Conservation (phyloP, 2,329 filamentous ascomycete species). For the Sclerotinia spermophila region DNA sequence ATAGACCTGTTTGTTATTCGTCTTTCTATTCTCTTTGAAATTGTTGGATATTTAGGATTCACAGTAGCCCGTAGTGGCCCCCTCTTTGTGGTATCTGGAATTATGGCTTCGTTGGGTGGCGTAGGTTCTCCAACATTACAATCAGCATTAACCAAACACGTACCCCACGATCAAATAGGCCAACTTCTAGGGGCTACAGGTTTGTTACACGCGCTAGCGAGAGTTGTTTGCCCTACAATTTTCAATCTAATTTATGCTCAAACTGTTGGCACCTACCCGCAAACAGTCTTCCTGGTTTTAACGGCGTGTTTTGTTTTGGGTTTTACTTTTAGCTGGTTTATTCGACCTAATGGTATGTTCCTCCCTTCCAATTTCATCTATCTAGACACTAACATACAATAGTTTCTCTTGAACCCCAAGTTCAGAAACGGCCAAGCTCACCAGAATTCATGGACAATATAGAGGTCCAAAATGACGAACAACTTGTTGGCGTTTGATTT, state of each 20-base stretch:
- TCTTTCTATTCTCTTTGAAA: slow-evolving; percentile 69
- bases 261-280: slow-evolving; percentile 74
- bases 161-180: slow-evolving; percentile 76
- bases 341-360: slow-evolving; percentile 70
- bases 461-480: slow-evolving; percentile 26
- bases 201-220: slow-evolving; percentile 75
- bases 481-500: slow-evolving; percentile 22
- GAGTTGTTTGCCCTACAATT: slow-evolving; percentile 73
- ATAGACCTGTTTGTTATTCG: slow-evolving; percentile 78
- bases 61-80: slow-evolving; percentile 57
- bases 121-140: slow-evolving; percentile 83
- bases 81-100: slow-evolving; percentile 68
- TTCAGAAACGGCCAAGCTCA: background rate
- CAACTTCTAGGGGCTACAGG: slow-evolving; percentile 87
- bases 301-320: slow-evolving; percentile 62
- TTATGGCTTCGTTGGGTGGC: slow-evolving; percentile 73
- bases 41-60: slow-evolving; percentile 73
- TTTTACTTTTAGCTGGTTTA: slow-evolving; percentile 63
- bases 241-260: slow-evolving; percentile 84
- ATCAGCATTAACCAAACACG: slow-evolving; percentile 83
- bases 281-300: slow-evolving; percentile 79
- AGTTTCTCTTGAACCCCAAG: slow-evolving; percentile 27
- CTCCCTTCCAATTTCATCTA: background rate
- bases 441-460: slow-evolving; percentile 12
- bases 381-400: background rate